Evolutionary conservation across 2,329 filamentous ascomycete species (phyloP).

Genomic region (Pyrenophora tritici-repentis): DNA sequence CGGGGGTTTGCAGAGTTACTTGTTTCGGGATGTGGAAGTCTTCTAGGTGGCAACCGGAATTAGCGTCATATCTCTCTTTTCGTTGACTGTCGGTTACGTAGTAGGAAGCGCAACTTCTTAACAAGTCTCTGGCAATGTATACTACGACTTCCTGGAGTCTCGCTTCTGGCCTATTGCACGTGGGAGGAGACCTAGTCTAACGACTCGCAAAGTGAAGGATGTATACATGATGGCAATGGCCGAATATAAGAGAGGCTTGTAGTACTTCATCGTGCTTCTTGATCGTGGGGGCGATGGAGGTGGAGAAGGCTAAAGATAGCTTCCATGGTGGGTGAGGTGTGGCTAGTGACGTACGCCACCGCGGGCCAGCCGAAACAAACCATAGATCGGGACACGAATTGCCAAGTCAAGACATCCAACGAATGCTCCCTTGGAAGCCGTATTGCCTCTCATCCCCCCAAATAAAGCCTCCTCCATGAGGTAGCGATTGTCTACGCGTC

Average conservation of each 20-base stretch:
- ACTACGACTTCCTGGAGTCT: neutral
- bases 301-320: neutral
- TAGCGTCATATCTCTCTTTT: too few species aligned
- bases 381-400: conserved; percentile 44
- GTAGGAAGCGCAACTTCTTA: too few species aligned
- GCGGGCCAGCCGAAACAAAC: conserved; percentile 29
- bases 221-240: conserved; percentile 23
- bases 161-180: conserved; percentile 8
- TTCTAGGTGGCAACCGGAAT: too few species aligned
- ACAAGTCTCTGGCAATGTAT: too few species aligned
- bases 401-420: conserved; percentile 40
- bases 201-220: conserved; percentile 24
- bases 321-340: conserved; percentile 31
- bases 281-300: neutral
- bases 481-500: conserved; percentile 14
- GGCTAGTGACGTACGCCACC: conserved; percentile 35
- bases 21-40: too few species aligned
- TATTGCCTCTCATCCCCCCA: conserved; percentile 3
- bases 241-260: conserved; percentile 23
- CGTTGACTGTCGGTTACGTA: too few species aligned
- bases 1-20: too few species aligned
- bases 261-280: conserved; percentile 23
- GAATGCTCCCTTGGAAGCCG: conserved; percentile 29
- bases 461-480: conserved; percentile 8
- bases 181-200: conserved; percentile 17